These are phyloP conservation scores for Neurospora crassa DNA, from an alignment of 2,329 filamentous ascomycete species.

Conservation along the genomic window DNA sequence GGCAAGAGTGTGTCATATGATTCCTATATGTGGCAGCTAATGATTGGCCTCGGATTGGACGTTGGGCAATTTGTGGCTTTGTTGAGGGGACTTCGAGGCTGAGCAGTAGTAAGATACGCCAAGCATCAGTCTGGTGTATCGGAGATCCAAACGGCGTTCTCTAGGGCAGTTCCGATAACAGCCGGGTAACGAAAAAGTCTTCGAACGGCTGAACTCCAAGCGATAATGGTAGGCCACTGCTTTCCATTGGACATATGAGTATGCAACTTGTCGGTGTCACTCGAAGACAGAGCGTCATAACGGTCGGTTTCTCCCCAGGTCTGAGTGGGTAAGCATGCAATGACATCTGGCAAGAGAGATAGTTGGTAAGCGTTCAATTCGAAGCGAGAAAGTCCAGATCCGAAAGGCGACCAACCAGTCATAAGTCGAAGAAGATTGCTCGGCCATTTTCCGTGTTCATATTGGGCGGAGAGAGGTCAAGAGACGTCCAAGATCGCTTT, in stretches of 20 bases:
- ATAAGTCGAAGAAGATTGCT: background rate
- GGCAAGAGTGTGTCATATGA: background rate
- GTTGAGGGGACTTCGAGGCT: background rate
- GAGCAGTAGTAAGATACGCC: background rate
- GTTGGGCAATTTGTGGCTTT: background rate
- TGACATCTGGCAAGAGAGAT: background rate
- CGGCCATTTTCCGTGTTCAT: too few species aligned
- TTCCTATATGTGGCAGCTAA: accelerated
- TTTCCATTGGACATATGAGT: background rate
- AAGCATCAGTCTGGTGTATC: background rate
- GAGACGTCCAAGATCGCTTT: too few species aligned
- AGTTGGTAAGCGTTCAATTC: background rate
- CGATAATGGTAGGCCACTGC: background rate
- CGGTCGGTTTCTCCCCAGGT: too few species aligned
- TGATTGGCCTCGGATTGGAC: background rate
- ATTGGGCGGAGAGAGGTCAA: too few species aligned
- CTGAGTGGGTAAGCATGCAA: background rate
- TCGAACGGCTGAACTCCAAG: background rate
- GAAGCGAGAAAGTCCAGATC: background rate
- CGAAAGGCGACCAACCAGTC: background rate
- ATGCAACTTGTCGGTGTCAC: background rate
- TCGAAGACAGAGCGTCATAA: background rate
- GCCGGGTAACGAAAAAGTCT: background rate
- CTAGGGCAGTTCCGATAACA: background rate
- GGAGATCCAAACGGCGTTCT: background rate